These are phyloP conservation scores for Physaria fendleri DNA, from an alignment of 345 rosid species.

Conservation along the genomic window DNA sequence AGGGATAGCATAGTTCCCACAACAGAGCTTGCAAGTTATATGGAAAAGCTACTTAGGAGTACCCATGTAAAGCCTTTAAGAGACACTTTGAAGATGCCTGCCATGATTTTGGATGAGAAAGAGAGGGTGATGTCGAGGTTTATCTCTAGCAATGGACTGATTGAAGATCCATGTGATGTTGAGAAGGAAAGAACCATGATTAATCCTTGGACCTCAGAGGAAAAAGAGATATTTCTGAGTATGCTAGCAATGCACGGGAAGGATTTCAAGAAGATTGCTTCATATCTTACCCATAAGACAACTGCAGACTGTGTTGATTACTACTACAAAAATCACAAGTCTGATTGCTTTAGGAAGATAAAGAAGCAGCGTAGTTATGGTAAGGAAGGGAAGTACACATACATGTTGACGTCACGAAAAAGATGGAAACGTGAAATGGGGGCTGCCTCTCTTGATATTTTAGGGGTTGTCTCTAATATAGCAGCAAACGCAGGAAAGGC, in stretches of 20 bases:
- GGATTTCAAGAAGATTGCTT: conserved; percentile 78
- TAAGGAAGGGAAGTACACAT: conserved; percentile 52
- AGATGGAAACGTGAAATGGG: conserved; percentile 64
- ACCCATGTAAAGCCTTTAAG: conserved; percentile 47
- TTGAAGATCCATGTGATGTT: conserved; percentile 83
- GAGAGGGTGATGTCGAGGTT: conserved; percentile 62
- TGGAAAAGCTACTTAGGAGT: conserved; percentile 50
- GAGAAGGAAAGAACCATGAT: conserved; percentile 86
- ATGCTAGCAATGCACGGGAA: conserved; percentile 73
- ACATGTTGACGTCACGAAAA: conserved; percentile 55
- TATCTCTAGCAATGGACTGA: conserved; percentile 64
- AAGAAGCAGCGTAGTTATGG: conserved; percentile 57
- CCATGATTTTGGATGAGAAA: conserved; percentile 69
- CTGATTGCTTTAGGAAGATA: conserved; percentile 76
- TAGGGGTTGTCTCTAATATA: conserved; percentile 70
- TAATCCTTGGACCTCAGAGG: conserved; percentile 86
- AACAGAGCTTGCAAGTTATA: conserved; percentile 42
- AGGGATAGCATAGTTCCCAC: conserved; percentile 49
- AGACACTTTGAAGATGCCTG: conserved; percentile 77
- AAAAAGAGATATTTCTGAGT: conserved; percentile 65
- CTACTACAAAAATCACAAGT: conserved; percentile 96
- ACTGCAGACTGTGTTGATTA: conserved; percentile 96
- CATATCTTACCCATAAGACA: conserved; percentile 78
- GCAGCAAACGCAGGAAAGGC: conserved; percentile 60
- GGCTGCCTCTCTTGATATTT: conserved; percentile 66